phyloP scores from a whole-genome alignment of 805 yeast genomes.

The Saturnispora serradocipensis region DNA sequence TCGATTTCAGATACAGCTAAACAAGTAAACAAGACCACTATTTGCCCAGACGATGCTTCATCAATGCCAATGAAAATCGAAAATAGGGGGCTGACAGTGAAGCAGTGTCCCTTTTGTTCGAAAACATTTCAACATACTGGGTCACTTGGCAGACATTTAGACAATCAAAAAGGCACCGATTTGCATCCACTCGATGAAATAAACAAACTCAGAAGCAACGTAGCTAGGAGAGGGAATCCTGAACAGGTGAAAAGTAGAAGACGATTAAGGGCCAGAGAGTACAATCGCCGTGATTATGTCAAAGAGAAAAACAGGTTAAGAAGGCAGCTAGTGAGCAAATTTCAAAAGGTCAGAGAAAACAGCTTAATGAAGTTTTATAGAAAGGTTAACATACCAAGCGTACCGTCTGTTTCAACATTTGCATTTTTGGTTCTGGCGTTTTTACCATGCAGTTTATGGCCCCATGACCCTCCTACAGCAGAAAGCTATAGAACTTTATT shows the following conservation, averaged over 20 bases:
- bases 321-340: constrained; percentile 36
- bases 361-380: constrained; percentile 30
- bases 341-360: constrained; percentile 31
- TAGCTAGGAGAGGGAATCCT: constrained; percentile 43
- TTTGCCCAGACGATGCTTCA: background rate
- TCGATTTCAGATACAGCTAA: background rate
- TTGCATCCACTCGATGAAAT: constrained; percentile 43
- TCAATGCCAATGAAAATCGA: constrained; percentile 1
- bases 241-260: constrained; percentile 34
- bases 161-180: constrained; percentile 43
- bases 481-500: constrained; percentile 32
- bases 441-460: constrained; percentile 39
- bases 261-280: constrained; percentile 31
- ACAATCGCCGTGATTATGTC: constrained; percentile 40
- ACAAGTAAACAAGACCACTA: background rate
- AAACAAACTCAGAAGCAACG: constrained; percentile 36
- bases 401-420: constrained; percentile 39
- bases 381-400: constrained; percentile 29
- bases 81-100: background rate
- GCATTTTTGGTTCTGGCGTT: constrained; percentile 41
- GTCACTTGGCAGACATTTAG: constrained; percentile 52
- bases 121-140: constrained; percentile 48
- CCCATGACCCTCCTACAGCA: constrained; percentile 42
- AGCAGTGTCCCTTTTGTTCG: constrained; percentile 40
- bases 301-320: constrained; percentile 36